Percentiles rank a stretch among this genome's conserved stretches.
Evolutionary conservation across 257 asterid genomes (phyloP).

Genomic region (Leptodermis oblonga): DNA sequence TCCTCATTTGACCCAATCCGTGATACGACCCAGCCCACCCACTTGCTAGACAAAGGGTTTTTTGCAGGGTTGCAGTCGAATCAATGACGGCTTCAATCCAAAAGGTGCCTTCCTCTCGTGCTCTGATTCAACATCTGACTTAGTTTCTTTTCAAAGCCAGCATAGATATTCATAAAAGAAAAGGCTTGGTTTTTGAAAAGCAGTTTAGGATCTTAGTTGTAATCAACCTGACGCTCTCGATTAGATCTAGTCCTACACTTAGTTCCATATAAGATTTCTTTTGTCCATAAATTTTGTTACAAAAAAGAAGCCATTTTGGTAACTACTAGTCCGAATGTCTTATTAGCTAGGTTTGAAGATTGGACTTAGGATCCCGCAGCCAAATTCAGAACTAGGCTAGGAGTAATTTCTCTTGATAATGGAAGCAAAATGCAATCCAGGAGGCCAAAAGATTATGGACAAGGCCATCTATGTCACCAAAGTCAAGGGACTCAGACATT

Average conservation of each 20-base stretch:
- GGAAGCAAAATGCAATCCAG: not conserved
- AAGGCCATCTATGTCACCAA: not conserved
- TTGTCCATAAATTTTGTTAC: not conserved
- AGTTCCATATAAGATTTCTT: not conserved
- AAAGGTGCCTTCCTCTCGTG: not conserved
- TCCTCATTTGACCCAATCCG: too few species aligned
- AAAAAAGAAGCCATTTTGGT: not conserved
- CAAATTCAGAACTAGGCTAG: not conserved
- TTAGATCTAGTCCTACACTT: not conserved
- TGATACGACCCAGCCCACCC: too few species aligned
- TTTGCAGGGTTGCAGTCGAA: not conserved
- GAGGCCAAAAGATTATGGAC: not conserved
- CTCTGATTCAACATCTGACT: not conserved
- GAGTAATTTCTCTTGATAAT: not conserved
- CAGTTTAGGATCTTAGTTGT: not conserved
- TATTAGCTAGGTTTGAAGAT: not conserved
- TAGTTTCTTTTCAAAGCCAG: not conserved
- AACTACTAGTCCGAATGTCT: not conserved
- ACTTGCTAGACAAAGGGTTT: not conserved
- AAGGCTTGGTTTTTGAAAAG: too few species aligned
- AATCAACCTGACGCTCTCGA: not conserved
- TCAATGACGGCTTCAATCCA: not conserved
- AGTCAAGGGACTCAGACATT: constrained; percentile 1
- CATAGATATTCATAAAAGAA: not conserved
- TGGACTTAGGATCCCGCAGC: not conserved